Conservation (phyloP, 495 filamentous ascomycete genomes). For the Talaromyces ruber region DNA sequence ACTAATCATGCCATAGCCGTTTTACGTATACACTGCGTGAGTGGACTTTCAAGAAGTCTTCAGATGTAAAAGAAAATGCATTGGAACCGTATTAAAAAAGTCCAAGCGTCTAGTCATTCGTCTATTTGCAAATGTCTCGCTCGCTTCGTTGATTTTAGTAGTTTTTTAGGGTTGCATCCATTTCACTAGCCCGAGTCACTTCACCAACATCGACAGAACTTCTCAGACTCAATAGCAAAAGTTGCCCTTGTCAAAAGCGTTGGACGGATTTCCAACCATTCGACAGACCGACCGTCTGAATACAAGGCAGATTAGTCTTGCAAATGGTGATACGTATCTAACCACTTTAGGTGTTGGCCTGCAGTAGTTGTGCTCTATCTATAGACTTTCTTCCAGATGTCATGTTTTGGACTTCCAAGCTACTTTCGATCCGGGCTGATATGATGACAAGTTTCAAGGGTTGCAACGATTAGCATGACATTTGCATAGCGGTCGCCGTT, state of each 20-base stretch:
- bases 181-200: not conserved
- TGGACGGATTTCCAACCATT: not conserved
- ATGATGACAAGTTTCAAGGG: not conserved
- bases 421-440: not conserved
- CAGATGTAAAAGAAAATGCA: not conserved
- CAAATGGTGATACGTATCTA: not conserved
- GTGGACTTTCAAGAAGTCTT: no score
- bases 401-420: not conserved
- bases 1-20: not conserved
- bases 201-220: not conserved
- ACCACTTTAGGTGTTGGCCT: not conserved
- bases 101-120: not conserved
- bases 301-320: not conserved
- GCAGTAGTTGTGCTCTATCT: not conserved
- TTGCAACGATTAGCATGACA: not conserved
- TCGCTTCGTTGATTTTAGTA: not conserved
- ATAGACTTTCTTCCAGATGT: not conserved
- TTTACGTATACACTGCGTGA: not conserved
- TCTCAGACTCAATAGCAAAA: not conserved
- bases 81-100: not conserved
- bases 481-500: not conserved
- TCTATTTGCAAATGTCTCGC: not conserved
- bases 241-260: not conserved
- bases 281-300: not conserved
- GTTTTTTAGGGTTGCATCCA: not conserved